Evolutionary conservation across 306 rosid species (phyloP), one percentile per base, ranked within the genome.

Genomic region (Macrotyloma uniflorum): DNA sequence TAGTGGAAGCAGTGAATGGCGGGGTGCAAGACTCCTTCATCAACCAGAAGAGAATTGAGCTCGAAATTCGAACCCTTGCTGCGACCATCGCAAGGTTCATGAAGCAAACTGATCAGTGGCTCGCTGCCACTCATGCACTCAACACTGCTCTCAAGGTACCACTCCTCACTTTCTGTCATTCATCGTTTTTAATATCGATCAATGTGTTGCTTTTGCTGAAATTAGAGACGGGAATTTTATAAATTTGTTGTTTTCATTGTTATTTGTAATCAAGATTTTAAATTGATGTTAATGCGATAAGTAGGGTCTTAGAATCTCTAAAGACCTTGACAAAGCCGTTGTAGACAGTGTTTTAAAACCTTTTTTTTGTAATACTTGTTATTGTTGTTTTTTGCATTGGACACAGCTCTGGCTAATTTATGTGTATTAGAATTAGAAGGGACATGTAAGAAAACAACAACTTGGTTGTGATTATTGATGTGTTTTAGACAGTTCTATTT

Each of bases 31-130:
- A 83, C 32, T 83, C 90, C 26, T 95, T 92, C 66, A 12, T 89
- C 50, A 87, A 85, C 42, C 90, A 95, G 90, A 92, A 95, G 84
- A 85, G 92, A 42, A 91, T 93, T 43, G 99, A 93, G 85, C 74
- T 65, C 22, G 99, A 95, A 82, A 93, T 85, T 86, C 87, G 97
- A 86, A 77, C 89, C 23, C 72, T 93, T 24, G 79, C 96, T 26
- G 49, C 74, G 32, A 87, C 94, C 11, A 88, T 93, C 58, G 7
- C 93, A 0, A 87, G 90, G 9, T 95, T 93, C 85, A 86, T 79
- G 55, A 95, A 91, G 77, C 97, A 91, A 80, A 89, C 97, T 8
- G 98, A 93, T 88, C 97, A 95, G 5, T 95, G 96, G 98, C 97
- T 95, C 53, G 49, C 87, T 63, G 80, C 93, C 28, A 86, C 99